Base-by-base conservation (phyloP, 176 grass and related monocot genomes). In the Eleusine indica region DNA sequence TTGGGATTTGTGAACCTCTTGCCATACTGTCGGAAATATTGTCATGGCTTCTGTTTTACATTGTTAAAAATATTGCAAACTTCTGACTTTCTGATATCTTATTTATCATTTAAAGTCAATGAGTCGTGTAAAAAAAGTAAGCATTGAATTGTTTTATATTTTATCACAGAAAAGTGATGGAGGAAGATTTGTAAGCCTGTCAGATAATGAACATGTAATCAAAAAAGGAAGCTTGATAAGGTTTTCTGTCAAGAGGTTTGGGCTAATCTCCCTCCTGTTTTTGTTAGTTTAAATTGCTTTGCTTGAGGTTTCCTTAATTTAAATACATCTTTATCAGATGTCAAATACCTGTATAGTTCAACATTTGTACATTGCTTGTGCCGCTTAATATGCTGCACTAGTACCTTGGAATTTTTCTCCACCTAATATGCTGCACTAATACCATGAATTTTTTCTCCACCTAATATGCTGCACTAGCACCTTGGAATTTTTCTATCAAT, bases 231-330 rank as follows among this genome's bases (percentile, higher is more conserved):
- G 87, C 82, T 92, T 94, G 89, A 96, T 99, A 86, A 80, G 83
- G 32, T 99, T 99, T 85, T 86, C 43, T 75, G 93, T 96, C 28
- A 96, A 90, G 92, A 94, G 93, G 96, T 99, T 82, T 87, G 68
- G 37, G 19, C 51, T 91, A 52, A 68, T 86, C 43, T n/a, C 44
- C 16, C 77, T 21, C 0, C 1, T 17, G 16, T n/a, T 85, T 54
- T 86, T 19, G 10, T 81, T 52, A 84, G 11, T 85, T 68, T 80
- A 71, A 82, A 54, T 75, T 79, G 5, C 32, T 63, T 86, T 80
- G 14, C 66, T 60, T 4, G 29, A 30, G 65, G 6, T 32, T 74
- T 57, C 12, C 38, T 6, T 12, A 41, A 63, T 49, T 63, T 51
- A 40, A 42, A 39, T 29, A 41, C 17, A 76, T 41, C 2, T 79